A percentile compares a stretch with the other conserved stretches of the same genome.
Conservation (phyloP, 352 stramenopile genomes). For the Globisporangium alternatum region DNA sequence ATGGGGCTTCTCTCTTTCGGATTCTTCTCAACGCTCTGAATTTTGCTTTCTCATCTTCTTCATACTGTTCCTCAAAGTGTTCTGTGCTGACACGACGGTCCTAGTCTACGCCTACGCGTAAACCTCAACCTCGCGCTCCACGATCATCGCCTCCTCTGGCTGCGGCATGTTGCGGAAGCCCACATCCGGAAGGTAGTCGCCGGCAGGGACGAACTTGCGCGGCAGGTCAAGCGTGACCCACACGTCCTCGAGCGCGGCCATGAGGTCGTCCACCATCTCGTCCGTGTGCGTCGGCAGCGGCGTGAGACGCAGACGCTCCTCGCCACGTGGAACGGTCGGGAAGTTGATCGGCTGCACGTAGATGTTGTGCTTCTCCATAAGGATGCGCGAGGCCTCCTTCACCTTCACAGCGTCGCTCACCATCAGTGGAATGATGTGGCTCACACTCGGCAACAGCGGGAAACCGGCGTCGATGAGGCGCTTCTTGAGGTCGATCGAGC, state of each 20-base stretch:
- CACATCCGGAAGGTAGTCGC: slow-evolving; percentile 78
- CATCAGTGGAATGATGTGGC: slow-evolving; percentile 90
- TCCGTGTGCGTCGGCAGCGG: slow-evolving; percentile 84
- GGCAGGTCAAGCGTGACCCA: slow-evolving; percentile 84
- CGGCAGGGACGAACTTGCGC: slow-evolving; percentile 54
- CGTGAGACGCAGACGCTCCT: slow-evolving; percentile 89
- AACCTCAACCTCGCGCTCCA: slow-evolving; percentile 33
- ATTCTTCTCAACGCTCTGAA: slow-evolving; percentile 12
- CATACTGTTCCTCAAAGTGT: neutral
- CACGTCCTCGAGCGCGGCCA: slow-evolving; percentile 80
- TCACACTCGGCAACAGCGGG: slow-evolving; percentile 81
- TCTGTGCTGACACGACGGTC: neutral
- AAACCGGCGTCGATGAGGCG: slow-evolving; percentile 82
- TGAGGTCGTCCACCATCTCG: slow-evolving; percentile 86
- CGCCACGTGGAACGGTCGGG: slow-evolving; percentile 83
- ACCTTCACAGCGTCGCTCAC: slow-evolving; percentile 86
- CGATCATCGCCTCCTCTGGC: slow-evolving; percentile 41
- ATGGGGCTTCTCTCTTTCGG: neutral
- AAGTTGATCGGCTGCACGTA: slow-evolving; percentile 94
- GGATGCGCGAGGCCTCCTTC: slow-evolving; percentile 85
- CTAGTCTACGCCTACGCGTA: slow-evolving; percentile 26
- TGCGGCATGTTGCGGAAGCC: slow-evolving; percentile 67
- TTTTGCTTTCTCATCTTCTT: slow-evolving; percentile 1
- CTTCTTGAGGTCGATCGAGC: slow-evolving; percentile 82
- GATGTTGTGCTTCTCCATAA: slow-evolving; percentile 90